Evolutionary conservation across 2,329 filamentous ascomycete genomes (phyloP).

Genomic region (Byssochlamys sp.): DNA sequence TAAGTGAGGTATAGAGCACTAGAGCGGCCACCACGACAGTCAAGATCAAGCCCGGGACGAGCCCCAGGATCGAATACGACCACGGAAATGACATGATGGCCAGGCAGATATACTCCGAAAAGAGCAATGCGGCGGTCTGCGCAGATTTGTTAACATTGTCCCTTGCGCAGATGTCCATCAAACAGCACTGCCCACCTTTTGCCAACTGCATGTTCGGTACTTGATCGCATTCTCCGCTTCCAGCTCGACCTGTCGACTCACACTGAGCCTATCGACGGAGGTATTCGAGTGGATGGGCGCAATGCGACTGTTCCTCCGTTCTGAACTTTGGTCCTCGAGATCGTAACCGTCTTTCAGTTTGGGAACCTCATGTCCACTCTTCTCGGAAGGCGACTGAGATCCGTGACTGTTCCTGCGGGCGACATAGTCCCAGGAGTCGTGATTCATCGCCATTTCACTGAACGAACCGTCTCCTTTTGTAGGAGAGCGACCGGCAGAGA

Average conservation of each 20-base stretch:
- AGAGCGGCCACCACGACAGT: conserved; percentile 67
- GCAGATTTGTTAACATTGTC: not conserved
- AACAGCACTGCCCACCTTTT: conserved; percentile 50
- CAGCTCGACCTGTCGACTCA: conserved; percentile 61
- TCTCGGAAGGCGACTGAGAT: conserved; percentile 14
- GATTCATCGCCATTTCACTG: conserved; percentile 30
- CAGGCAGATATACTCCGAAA: conserved; percentile 91
- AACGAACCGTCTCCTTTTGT: conserved; percentile 27
- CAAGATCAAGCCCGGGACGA: conserved; percentile 77
- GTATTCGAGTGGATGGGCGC: conserved; percentile 20
- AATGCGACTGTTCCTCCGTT: conserved; percentile 9
- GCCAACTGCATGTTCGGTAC: conserved; percentile 89
- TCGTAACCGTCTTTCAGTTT: conserved; percentile 21
- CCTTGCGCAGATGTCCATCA: not conserved
- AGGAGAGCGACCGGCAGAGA: conserved; percentile 20
- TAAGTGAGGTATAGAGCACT: conserved; percentile 73
- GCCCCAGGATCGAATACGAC: conserved; percentile 77
- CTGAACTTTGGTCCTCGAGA: conserved; percentile 17
- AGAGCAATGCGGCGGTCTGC: conserved; percentile 75
- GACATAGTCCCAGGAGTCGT: conserved; percentile 10
- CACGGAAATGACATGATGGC: conserved; percentile 92
- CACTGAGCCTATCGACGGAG: conserved; percentile 33
- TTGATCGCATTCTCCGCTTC: conserved; percentile 74
- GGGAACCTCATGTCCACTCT: conserved; percentile 12
- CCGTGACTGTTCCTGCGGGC: conserved; percentile 10